These are phyloP conservation scores for Fusarium haematococcum DNA, from an alignment of 2,329 filamentous ascomycete species.

Conservation along the genomic window DNA sequence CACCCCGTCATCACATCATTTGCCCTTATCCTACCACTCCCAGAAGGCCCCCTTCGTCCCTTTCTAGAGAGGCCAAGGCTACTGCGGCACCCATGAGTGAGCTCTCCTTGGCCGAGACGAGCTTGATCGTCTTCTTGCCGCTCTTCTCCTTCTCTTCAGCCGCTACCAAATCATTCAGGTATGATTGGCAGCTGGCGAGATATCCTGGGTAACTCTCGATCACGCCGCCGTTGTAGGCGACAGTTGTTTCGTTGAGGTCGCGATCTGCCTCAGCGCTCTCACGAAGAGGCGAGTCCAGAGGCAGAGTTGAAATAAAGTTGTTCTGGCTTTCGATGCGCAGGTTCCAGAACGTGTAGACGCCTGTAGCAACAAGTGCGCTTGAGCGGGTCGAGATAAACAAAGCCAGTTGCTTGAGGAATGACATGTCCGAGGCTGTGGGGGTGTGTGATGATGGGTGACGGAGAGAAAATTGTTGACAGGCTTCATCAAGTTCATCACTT, in stretches of 20 bases:
- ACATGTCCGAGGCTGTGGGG: conserved; percentile 61
- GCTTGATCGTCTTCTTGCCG: conserved; percentile 61
- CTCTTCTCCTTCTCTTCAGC: conserved; percentile 44
- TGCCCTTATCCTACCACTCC: conserved; percentile 25
- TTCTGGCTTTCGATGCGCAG: conserved; percentile 62
- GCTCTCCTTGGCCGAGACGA: conserved; percentile 79
- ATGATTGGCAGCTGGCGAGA: conserved; percentile 69
- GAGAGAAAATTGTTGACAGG: conserved; percentile 61
- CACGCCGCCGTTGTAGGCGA: conserved; percentile 85
- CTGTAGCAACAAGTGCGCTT: conserved; percentile 68
- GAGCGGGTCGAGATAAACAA: conserved; percentile 68
- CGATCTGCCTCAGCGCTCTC: conserved; percentile 64
- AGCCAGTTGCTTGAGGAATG: conserved; percentile 64
- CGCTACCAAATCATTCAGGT: conserved; percentile 70
- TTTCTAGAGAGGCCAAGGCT: conserved; percentile 64
- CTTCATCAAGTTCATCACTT: conserved; percentile 55
- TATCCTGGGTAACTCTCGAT: conserved; percentile 83
- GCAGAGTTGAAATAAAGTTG: conserved; percentile 48
- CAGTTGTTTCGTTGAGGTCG: conserved; percentile 62
- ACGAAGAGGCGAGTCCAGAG: conserved; percentile 50
- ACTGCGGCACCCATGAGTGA: conserved; percentile 82
- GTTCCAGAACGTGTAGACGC: conserved; percentile 70
- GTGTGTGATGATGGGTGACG: conserved; percentile 60
- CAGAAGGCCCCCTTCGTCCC: conserved; percentile 29
- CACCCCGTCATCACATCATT: neutral